phyloP scores from a whole-genome alignment of 352 stramenopile species.

The Pythium dissimile region DNA sequence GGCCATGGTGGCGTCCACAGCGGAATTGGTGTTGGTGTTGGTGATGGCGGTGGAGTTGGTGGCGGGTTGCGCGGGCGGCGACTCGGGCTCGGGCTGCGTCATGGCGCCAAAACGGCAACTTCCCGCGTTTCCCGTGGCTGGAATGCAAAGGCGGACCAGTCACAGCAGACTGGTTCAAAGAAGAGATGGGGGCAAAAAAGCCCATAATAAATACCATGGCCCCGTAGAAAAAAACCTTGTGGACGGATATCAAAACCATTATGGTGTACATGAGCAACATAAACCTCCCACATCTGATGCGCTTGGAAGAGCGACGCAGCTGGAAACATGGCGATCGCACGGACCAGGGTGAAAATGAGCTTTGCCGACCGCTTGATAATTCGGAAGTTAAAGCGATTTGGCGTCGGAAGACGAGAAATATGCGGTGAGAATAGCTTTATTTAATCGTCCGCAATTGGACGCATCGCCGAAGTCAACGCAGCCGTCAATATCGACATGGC shows the following conservation, averaged over 20 bases:
- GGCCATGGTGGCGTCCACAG: no score
- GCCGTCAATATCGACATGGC: no score
- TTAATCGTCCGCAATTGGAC: neutral
- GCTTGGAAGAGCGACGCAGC: neutral
- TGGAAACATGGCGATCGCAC: neutral
- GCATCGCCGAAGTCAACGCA: no score
- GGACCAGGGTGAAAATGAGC: slow-evolving; percentile 8
- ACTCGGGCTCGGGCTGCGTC: neutral
- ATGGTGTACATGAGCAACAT: neutral
- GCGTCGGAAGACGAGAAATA: neutral
- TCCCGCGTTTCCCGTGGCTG: neutral
- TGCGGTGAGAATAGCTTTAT: neutral
- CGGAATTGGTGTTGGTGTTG: neutral
- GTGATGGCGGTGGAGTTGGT: neutral
- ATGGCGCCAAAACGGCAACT: slow-evolving; percentile 15
- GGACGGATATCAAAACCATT: neutral
- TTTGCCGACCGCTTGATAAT: neutral
- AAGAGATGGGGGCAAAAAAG: no score
- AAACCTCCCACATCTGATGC: slow-evolving; percentile 7
- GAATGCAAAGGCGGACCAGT: neutral
- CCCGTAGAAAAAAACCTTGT: neutral
- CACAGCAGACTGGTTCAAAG: no score
- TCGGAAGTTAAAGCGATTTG: neutral
- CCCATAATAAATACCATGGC: slow-evolving; percentile 1
- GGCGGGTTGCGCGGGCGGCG: neutral